Evolutionary conservation across 208 protist genomes (phyloP).

Genomic region (Blechomonas ayalai): DNA sequence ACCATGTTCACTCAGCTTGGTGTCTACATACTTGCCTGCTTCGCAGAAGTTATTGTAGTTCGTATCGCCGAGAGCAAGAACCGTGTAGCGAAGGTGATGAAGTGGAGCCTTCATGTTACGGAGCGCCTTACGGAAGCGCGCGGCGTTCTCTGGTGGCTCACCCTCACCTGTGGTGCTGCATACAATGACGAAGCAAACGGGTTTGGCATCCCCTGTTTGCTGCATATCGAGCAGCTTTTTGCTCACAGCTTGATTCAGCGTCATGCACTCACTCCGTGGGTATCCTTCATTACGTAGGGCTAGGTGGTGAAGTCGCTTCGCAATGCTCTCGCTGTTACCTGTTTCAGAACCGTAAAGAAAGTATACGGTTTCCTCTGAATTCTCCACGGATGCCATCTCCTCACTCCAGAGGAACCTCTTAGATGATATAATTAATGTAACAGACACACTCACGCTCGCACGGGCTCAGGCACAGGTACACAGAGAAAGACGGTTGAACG

Average conservation of each 20-base stretch:
- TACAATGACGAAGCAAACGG: slow-evolving; percentile 52
- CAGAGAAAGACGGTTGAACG: too few species aligned
- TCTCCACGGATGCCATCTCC: too few species aligned
- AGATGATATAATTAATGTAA: too few species aligned
- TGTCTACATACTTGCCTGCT: slow-evolving; percentile 49
- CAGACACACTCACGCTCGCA: too few species aligned
- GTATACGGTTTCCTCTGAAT: slow-evolving; percentile 17
- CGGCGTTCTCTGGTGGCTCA: slow-evolving; percentile 65
- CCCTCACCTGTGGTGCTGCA: slow-evolving; percentile 74
- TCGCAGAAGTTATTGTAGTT: slow-evolving; percentile 79
- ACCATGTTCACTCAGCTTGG: slow-evolving; percentile 38
- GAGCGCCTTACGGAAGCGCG: slow-evolving; percentile 50
- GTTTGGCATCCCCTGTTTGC: slow-evolving; percentile 4
- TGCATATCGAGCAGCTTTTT: slow-evolving; percentile 33
- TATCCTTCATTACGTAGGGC: slow-evolving; percentile 18
- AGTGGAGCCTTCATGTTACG: slow-evolving; percentile 31
- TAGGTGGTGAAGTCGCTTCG: slow-evolving; percentile 35
- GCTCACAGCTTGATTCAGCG: slow-evolving; percentile 22
- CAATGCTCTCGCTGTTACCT: slow-evolving; percentile 61
- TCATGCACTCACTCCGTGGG: slow-evolving; percentile 20
- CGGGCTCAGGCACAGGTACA: too few species aligned
- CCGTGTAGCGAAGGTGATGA: slow-evolving; percentile 25
- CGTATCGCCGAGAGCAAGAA: slow-evolving; percentile 68
- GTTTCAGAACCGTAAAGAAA: slow-evolving; percentile 64
- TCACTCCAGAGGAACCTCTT: too few species aligned